Evolutionary conservation across 164 flowering plant genomes (phyloP).

Genomic region (Magnolia officinalis): DNA sequence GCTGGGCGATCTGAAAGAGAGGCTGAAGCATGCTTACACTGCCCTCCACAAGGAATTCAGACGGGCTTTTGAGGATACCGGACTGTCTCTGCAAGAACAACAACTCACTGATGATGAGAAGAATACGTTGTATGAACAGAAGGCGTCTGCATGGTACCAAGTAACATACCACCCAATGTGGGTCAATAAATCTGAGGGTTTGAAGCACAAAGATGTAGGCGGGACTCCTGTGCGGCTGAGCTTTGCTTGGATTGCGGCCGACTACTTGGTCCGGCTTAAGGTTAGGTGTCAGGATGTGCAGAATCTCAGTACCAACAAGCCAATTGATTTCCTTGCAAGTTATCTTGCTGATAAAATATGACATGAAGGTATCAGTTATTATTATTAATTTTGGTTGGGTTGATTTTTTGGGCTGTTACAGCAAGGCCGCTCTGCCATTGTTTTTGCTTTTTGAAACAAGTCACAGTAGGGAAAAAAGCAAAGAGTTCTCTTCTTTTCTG

Average conservation of each 20-base stretch:
- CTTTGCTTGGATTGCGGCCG: slow-evolving; percentile 90
- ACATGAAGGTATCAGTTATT: slow-evolving; percentile 5
- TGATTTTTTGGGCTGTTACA: slow-evolving; percentile 6
- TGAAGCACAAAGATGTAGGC: slow-evolving; percentile 35
- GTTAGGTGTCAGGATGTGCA: slow-evolving; percentile 29
- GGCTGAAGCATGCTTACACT: slow-evolving; percentile 64
- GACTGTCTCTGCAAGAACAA: slow-evolving; percentile 27
- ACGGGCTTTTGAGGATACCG: slow-evolving; percentile 50
- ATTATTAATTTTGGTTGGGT: background rate
- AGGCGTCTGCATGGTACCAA: slow-evolving; percentile 97
- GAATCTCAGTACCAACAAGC: slow-evolving; percentile 39
- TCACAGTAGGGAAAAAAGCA: background rate
- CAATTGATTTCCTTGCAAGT: slow-evolving; percentile 50
- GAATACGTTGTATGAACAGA: slow-evolving; percentile 52
- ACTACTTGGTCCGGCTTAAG: slow-evolving; percentile 81
- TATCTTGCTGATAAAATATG: slow-evolving; percentile 54
- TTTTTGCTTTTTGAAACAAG: background rate
- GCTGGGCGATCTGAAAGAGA: slow-evolving; percentile 82
- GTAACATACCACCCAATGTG: slow-evolving; percentile 79
- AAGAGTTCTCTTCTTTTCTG: no score
- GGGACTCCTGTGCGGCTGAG: slow-evolving; percentile 46
- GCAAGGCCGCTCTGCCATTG: slow-evolving; percentile 83
- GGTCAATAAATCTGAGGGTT: slow-evolving; percentile 44
- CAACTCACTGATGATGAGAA: slow-evolving; percentile 50
- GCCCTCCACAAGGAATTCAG: slow-evolving; percentile 65